Evolutionary conservation across 2,329 filamentous ascomycete species (phyloP).

Genomic region (Paraconiothyrium brasiliense): DNA sequence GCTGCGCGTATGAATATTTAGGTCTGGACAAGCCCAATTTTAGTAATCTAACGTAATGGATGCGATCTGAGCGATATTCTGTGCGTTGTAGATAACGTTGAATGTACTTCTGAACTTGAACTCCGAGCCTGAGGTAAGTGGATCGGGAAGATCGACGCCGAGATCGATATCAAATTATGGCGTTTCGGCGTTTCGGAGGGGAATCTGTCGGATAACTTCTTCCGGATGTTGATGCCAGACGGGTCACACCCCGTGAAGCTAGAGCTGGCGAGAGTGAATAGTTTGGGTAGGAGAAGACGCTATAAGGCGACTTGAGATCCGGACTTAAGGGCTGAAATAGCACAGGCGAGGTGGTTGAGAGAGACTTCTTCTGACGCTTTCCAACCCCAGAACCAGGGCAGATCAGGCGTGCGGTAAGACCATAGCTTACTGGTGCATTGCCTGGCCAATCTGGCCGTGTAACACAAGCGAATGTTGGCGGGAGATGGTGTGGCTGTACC

Average conservation of each 20-base stretch:
- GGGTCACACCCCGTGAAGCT: slow-evolving; percentile 23
- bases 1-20: slow-evolving; percentile 35
- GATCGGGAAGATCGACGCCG: slow-evolving; percentile 27
- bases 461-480: slow-evolving; percentile 31
- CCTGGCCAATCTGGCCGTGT: slow-evolving; percentile 17
- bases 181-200: slow-evolving; percentile 31
- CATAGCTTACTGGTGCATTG: slow-evolving; percentile 31
- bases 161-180: slow-evolving; percentile 26
- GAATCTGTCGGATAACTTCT: slow-evolving; percentile 32
- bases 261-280: slow-evolving; percentile 29
- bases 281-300: slow-evolving; percentile 19
- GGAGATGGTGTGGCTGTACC: slow-evolving; percentile 30
- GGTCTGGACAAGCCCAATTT: slow-evolving; percentile 30
- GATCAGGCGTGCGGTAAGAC: slow-evolving; percentile 28
- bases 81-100: slow-evolving; percentile 17
- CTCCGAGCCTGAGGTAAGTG: slow-evolving; percentile 26
- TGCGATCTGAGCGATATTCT: slow-evolving; percentile 29
- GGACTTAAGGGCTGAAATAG: slow-evolving; percentile 29
- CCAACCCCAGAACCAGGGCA: slow-evolving; percentile 23
- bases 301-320: slow-evolving; percentile 14
- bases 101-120: slow-evolving; percentile 33
- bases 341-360: slow-evolving; percentile 23
- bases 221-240: slow-evolving; percentile 28
- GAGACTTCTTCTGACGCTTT: slow-evolving; percentile 18
- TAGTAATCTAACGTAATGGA: slow-evolving; percentile 26